A percentile compares a stretch with the other conserved stretches of the same genome.
These are phyloP conservation scores for Exophiala oligosperma DNA, from an alignment of 2,329 filamentous ascomycete genomes.

Conservation along the genomic window DNA sequence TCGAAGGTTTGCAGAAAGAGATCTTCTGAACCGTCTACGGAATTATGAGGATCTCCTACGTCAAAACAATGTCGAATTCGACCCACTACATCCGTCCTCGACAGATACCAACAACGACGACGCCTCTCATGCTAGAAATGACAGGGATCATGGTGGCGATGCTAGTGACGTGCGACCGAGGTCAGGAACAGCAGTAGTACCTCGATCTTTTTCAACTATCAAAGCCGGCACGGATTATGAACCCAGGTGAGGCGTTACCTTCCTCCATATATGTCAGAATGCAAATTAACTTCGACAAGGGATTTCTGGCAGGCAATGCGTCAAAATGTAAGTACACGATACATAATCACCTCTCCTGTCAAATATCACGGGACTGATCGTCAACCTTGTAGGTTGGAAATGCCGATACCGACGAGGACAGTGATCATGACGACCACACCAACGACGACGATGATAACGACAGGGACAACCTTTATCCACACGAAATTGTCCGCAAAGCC, in stretches of 20 bases:
- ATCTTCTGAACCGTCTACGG: conserved; percentile 67
- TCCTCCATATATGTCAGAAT: conserved; percentile 3
- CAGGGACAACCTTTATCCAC: conserved; percentile 35
- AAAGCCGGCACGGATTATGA: conserved; percentile 33
- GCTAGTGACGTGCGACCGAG: not conserved
- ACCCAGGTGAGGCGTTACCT: conserved; percentile 32
- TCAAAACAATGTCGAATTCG: conserved; percentile 68
- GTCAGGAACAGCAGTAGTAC: too few relatives aligned
- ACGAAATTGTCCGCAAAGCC: conserved; percentile 38
- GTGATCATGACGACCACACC: conserved; percentile 20
- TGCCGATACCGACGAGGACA: not conserved
- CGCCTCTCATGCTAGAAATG: not conserved
- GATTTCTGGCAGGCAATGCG: conserved; percentile 50
- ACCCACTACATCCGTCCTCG: conserved; percentile 54
- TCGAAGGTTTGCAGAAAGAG: conserved; percentile 67
- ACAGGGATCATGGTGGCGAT: not conserved
- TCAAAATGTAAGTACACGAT: conserved; percentile 36
- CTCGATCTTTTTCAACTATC: conserved; percentile 5
- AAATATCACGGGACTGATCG: too few relatives aligned
- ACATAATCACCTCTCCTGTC: too few relatives aligned
- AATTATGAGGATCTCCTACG: conserved; percentile 67
- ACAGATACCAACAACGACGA: not conserved
- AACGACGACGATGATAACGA: conserved; percentile 32
- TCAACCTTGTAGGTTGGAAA: too few relatives aligned
- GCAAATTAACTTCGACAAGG: conserved; percentile 36